Evolutionary conservation across 768 basidiomycete genomes (phyloP), one percentile per base, ranked within the genome.

Genomic region (Suillus clintonianus): DNA sequence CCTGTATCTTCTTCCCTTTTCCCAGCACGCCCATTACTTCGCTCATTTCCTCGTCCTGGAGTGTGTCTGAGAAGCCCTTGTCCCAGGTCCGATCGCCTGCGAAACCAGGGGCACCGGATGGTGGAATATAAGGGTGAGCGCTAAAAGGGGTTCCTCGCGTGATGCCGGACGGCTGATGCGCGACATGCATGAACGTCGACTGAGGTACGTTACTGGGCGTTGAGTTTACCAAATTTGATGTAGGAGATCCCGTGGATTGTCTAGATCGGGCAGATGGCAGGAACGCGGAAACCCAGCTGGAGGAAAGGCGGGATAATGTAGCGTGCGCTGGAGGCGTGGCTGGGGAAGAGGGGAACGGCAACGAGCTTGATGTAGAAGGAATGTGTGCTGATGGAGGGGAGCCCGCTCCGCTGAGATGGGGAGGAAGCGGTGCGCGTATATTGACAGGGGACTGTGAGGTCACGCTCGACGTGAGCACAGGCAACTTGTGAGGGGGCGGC

Each of bases 31-130:
- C 73, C 36, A 80, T 79, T 0, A 80, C 80, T 2, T 86, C 73
- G 11, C 79, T 76, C 30, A 50, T 64, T 39, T 71, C 67, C 61
- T 87, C 87, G 2, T 72, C 71, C 56, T 80, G 79, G 43, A 86
- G 72, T 36, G 79, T 79, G 3, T 78, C 79, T 0, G 85, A 87
- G 69, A 80, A 88, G 0, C 88, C 86, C 60, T 85, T 87, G 72
- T 94, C 87, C 92, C 92, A 86, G 13, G 71, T 80, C 17, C 77
- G 74, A 54, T 91, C 90, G 0, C 90, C 90, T 15, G 75, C 80
- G 67, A 89, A 93, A 6, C 91, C 94, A 0, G 93, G 93, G 0
- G 93, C 94, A n/a, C 93, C 87, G 59, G 71, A 77, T 0, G 88
- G 82, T 56, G 77, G 83, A 19, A 78, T 76, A 72, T 82, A 82